Evolutionary conservation across 202 grass and related monocot species (phyloP).

Genomic region (Panicum virgatum): DNA sequence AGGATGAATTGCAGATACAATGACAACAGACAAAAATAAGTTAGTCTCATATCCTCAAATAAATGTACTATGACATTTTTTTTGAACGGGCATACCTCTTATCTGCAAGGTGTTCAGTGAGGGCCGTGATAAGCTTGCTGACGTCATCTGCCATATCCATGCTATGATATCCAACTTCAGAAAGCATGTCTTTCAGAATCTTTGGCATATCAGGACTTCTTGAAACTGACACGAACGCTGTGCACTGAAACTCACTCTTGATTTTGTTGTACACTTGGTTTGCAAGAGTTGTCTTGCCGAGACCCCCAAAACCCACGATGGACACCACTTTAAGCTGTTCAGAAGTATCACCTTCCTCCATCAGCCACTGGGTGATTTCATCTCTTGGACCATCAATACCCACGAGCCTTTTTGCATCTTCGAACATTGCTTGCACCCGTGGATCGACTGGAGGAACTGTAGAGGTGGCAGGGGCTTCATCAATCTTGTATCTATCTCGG

Average conservation of each 20-base stretch:
- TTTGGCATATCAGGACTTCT: not conserved
- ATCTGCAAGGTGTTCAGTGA: not conserved
- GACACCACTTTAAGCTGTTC: not conserved
- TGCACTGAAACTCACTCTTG: not conserved
- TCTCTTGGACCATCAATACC: not conserved
- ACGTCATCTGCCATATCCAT: not conserved
- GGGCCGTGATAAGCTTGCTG: not conserved
- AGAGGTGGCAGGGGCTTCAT: accelerated
- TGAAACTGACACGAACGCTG: not conserved
- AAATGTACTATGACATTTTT: too few species aligned
- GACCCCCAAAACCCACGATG: not conserved
- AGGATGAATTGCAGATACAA: too few species aligned
- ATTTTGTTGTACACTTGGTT: not conserved
- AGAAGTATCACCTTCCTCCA: not conserved
- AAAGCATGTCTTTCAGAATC: not conserved
- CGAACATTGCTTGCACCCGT: not conserved
- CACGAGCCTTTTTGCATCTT: not conserved
- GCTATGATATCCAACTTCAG: not conserved
- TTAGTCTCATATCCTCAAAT: too few species aligned
- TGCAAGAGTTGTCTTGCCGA: conserved; percentile 1
- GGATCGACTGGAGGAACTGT: not conserved
- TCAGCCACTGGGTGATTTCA: not conserved
- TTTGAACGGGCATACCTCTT: not conserved
- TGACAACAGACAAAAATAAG: too few species aligned
- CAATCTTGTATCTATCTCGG: not conserved